Percentiles rank a stretch among this genome's conserved stretches.
These are phyloP conservation scores for Metroxylon sagu DNA, from an alignment of 176 grass and related monocot species.

Conservation along the genomic window DNA sequence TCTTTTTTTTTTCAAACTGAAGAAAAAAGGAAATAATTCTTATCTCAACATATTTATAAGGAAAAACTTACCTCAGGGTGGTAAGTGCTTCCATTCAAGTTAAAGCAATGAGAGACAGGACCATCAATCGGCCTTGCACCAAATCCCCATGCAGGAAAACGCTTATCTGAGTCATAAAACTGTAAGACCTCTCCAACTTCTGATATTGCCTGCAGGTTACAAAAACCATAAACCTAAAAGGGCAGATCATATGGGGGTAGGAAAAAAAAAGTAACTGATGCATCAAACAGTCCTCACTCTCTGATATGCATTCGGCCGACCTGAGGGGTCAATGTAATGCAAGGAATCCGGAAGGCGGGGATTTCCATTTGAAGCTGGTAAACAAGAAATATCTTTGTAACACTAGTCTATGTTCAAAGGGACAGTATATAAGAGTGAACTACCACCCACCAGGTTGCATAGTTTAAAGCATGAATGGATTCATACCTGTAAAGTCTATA, in stretches of 20 bases:
- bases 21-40: too few species aligned
- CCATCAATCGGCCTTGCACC: conserved; percentile 97
- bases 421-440: not conserved
- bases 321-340: conserved; percentile 97
- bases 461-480: conserved; percentile 3
- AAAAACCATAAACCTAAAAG: conserved; percentile 10
- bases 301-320: conserved; percentile 98
- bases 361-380: conserved; percentile 98
- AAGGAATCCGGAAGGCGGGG: conserved; percentile 91
- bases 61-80: conserved; percentile 57
- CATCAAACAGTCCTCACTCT: conserved; percentile 53
- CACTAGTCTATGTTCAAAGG: conserved; percentile 4
- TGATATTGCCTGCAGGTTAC: conserved; percentile 63
- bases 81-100: conserved; percentile 89
- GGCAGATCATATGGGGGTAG: not conserved
- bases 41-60: too few species aligned
- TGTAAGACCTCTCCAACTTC: conserved; percentile 90
- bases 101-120: conserved; percentile 95
- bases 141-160: conserved; percentile 88
- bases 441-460: not conserved
- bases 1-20: too few species aligned
- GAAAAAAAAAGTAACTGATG: not conserved
- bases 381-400: conserved; percentile 16
- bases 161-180: conserved; percentile 71
- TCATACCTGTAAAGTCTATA: conserved; percentile 91